Conservation (phyloP, 352 stramenopile genomes). For the Lagenidium sp. region DNA sequence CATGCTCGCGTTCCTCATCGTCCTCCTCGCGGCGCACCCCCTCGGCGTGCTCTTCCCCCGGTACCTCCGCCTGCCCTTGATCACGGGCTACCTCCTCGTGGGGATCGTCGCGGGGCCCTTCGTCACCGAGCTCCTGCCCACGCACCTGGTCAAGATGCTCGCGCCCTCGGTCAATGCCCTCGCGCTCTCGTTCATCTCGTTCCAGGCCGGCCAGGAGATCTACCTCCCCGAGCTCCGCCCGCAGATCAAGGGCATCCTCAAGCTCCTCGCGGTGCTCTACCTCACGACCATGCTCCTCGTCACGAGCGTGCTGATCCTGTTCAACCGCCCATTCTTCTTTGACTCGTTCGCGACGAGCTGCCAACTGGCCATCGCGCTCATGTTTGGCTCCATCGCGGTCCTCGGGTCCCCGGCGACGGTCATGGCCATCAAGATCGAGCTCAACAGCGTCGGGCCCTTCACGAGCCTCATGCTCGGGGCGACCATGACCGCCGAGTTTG, state of each 20-base stretch:
- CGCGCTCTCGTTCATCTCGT: constrained; percentile 68
- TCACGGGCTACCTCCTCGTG: constrained; percentile 56
- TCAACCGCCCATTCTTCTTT: constrained; percentile 53
- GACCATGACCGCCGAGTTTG: constrained; percentile 50
- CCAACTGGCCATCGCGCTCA: constrained; percentile 42
- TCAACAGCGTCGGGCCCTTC: constrained; percentile 54
- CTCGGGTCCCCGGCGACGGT: constrained; percentile 41
- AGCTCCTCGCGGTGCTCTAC: constrained; percentile 40
- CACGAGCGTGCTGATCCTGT: constrained; percentile 28
- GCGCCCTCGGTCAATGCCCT: constrained; percentile 44
- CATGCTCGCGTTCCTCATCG: constrained; percentile 38
- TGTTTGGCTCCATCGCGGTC: constrained; percentile 58
- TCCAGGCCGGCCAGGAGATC: constrained; percentile 64
- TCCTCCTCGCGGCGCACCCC: constrained; percentile 43
- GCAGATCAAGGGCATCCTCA: constrained; percentile 53
- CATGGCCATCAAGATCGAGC: constrained; percentile 62
- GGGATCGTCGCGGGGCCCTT: constrained; percentile 50
- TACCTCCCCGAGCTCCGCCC: constrained; percentile 52
- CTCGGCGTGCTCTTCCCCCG: constrained; percentile 49
- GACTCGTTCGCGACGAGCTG: constrained; percentile 28
- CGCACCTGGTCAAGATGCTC: constrained; percentile 27
- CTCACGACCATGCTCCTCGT: constrained; percentile 41
- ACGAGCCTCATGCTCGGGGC: constrained; percentile 53
- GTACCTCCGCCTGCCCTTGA: constrained; percentile 45
- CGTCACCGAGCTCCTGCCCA: constrained; percentile 33